Conservation (phyloP, 768 basidiomycete species). For the Termitomyces sp. region DNA sequence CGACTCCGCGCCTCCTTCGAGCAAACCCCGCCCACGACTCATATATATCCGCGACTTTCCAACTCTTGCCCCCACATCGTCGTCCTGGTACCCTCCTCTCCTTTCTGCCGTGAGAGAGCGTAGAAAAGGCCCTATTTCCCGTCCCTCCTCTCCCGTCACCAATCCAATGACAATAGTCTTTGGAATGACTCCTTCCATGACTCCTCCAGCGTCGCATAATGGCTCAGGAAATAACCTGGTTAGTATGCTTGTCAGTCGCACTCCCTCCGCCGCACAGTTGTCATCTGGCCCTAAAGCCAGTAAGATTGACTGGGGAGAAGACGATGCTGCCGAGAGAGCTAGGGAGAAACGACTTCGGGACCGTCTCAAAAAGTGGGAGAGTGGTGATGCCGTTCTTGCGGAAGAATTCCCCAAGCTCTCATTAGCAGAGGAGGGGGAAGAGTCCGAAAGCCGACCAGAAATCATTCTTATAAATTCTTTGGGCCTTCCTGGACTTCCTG, state of each 20-base stretch:
- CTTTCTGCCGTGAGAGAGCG: constrained; percentile 75
- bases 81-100: constrained; percentile 79
- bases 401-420: constrained; percentile 62
- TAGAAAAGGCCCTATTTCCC: constrained; percentile 59
- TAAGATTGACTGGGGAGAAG: constrained; percentile 62
- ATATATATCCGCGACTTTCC: constrained; percentile 83
- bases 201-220: constrained; percentile 35
- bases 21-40: constrained; percentile 54
- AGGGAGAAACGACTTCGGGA: constrained; percentile 71
- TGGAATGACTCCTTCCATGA: constrained; percentile 79
- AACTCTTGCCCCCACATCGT: constrained; percentile 67
- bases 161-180: constrained; percentile 84
- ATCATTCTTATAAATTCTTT: constrained; percentile 46
- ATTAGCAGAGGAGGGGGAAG: constrained; percentile 33
- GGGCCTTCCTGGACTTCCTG: constrained; percentile 32
- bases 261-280: constrained; percentile 26
- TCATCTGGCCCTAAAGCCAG: constrained; percentile 29
- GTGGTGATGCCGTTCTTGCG: constrained; percentile 50
- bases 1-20: constrained; percentile 11
- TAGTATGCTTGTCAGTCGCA: constrained; percentile 44
- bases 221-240: constrained; percentile 34
- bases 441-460: constrained; percentile 32
- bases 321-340: constrained; percentile 58
- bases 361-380: constrained; percentile 74
- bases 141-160: constrained; percentile 54